Base-by-base conservation (phyloP, 371 early-diverging fungal genomes). In the Mortierella sp. region DNA sequence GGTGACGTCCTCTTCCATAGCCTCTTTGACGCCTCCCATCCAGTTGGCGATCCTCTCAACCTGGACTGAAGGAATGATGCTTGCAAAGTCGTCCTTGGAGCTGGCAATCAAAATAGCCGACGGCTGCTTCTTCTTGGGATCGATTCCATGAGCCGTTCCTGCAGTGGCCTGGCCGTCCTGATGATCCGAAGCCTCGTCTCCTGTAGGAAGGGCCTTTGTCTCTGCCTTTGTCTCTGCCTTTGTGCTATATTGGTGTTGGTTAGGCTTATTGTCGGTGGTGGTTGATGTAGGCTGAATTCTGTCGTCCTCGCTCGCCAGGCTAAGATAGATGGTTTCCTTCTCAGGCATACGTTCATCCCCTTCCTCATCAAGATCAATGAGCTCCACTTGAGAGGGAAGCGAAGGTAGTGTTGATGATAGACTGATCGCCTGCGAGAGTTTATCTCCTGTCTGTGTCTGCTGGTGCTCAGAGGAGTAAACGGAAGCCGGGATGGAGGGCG, bases 1-100 rank as follows among this genome's bases (percentile, higher is more conserved):
- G 39, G 34, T 40, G 1, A 29, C 43, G n/a, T 78, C 58, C 10
- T 45, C 29, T n/a, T 64, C 47, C 72, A 73, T 44, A 1, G 78
- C 78, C 37, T 78, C 48, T 65, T 69, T 72, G 58, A 78, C 78
- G 31, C 63, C 73, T 19, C 78, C 78, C 69, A 78, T 64, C 78
- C 78, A 78, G 41, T 68, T n/a, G 9, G 73, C 44, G 43, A 78
- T 78, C 47, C 73, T 61, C 29, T 72, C 73, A 16, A 64, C 64
- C 19, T 73, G 40, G 2, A 78, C 55, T 16, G 78, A 78, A 11
- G 73, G 78, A 14, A 71, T 69, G 8, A 43, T 24, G 53, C 78
- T 78, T 5, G 70, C 78, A 34, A 11, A 22, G 26, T 48, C 31
- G 24, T 68, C 50, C 48, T 64, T 68, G 39, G 69, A 52, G 40